A percentile compares a stretch with the other conserved stretches of the same genome.
Conservation (phyloP, 208 protist species). For the Leishmania guyanensis region DNA sequence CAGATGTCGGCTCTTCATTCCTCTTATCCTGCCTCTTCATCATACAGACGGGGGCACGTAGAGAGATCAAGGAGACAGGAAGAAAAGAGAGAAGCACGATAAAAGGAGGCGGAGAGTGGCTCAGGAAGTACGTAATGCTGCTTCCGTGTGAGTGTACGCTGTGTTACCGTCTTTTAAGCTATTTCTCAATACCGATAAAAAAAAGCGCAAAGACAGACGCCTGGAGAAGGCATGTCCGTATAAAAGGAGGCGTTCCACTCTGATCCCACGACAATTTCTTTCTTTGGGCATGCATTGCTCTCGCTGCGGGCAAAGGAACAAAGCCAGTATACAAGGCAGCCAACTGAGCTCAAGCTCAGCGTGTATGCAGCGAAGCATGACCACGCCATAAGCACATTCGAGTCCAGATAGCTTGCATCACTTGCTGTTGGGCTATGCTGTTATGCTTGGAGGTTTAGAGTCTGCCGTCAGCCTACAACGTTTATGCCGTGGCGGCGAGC, state of each 20-base stretch:
- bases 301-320: neutral
- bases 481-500: constrained; percentile 26
- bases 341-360: neutral
- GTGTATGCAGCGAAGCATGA: neutral
- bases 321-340: neutral
- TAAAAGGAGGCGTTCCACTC: neutral
- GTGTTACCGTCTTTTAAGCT: neutral
- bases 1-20: neutral
- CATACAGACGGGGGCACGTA: neutral
- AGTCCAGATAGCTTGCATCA: neutral
- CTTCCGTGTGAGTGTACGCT: neutral
- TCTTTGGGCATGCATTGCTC: neutral
- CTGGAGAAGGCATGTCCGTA: neutral
- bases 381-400: neutral
- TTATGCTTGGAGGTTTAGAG: neutral
- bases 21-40: neutral
- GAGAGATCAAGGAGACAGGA: neutral
- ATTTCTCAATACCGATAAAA: neutral
- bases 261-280: no score
- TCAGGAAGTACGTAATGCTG: neutral
- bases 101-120: neutral
- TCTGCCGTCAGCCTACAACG: constrained; percentile 7
- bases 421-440: neutral
- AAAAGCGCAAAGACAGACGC: neutral
- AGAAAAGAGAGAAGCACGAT: neutral